Evolutionary conservation across 331 rosid genomes (phyloP).

Genomic region (Prunus yedoensis): DNA sequence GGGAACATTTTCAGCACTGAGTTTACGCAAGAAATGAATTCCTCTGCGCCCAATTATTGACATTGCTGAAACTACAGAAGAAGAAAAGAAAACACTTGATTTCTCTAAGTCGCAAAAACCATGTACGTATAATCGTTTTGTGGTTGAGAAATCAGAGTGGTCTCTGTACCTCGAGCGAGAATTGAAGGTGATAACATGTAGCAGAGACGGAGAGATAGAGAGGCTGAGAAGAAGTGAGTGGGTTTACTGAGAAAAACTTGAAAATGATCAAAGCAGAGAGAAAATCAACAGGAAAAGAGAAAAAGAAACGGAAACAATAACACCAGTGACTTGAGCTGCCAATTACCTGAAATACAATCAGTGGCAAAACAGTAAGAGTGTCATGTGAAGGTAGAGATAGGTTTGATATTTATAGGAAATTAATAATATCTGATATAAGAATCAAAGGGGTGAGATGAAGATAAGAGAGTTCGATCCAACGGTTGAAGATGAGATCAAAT

Average conservation of each 20-base stretch:
- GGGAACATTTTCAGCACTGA: conserved; percentile 60
- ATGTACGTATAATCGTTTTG: neutral
- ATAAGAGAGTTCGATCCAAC: too few relatives aligned
- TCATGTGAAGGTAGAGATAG: too few relatives aligned
- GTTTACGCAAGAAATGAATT: conserved; percentile 53
- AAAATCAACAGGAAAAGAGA: neutral
- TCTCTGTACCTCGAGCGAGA: neutral
- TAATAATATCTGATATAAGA: too few relatives aligned
- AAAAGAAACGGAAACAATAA: neutral
- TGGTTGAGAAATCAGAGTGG: neutral
- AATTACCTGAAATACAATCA: neutral
- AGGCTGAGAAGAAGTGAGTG: neutral
- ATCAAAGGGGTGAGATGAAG: accelerated
- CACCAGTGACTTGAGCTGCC: neutral
- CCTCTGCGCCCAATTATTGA: conserved; percentile 54
- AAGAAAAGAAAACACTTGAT: neutral
- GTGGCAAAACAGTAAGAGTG: neutral
- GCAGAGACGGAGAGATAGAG: neutral
- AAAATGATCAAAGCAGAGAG: neutral
- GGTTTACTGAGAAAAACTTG: neutral
- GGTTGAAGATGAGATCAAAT: too few relatives aligned
- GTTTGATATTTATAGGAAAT: too few relatives aligned
- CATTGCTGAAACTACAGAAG: conserved; percentile 36
- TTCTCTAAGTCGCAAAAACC: neutral
- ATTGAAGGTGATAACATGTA: neutral